phyloP scores from a whole-genome alignment of 176 grass and related monocot genomes.

The Triticum aestivum region IWGSC_CS_RefSeq_v2.1 NC_057797.1:210429182-210429681 shows the following conservation, averaged over 20 bases:
- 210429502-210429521: constrained; percentile 94
- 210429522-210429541: constrained; percentile 66
- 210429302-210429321: neutral
- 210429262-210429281: too few relatives aligned
- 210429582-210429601: constrained; percentile 78
- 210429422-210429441: neutral
- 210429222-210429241: neutral
- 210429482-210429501: constrained; percentile 82
- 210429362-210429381: neutral
- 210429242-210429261: neutral
- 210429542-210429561: constrained; percentile 96
- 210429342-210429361: neutral
- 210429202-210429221: neutral
- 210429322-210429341: neutral
- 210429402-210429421: neutral
- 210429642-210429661: constrained; percentile 23
- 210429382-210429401: constrained; percentile 15
- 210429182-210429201: constrained; percentile 16
- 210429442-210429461: neutral
- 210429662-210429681: constrained; percentile 8
- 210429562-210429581: constrained; percentile 70
- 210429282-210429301: too few relatives aligned
- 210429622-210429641: constrained; percentile 48
- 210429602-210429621: constrained; percentile 89
- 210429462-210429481: neutral